A percentile compares a stretch with the other conserved stretches of the same genome.
phyloP scores from a whole-genome alignment of 2,329 filamentous ascomycete genomes.

The Xylariaceae sp. region DNA sequence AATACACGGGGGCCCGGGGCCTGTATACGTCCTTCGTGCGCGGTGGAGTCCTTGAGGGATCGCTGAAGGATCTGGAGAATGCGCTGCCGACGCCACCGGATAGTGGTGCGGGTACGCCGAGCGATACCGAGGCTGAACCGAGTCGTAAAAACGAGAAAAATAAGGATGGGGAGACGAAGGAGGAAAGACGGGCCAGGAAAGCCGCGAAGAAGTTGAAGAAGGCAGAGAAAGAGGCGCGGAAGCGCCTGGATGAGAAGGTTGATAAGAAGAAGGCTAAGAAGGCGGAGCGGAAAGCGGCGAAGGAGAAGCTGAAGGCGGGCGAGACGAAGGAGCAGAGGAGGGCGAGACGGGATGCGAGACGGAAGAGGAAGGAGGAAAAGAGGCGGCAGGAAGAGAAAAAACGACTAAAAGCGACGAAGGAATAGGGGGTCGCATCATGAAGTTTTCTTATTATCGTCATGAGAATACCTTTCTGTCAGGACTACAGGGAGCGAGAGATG shows the following conservation, averaged over 20 bases:
- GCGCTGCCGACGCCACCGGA: slow-evolving; percentile 31
- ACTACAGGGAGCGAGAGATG: slow-evolving; percentile 5
- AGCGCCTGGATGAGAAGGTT: slow-evolving; percentile 29
- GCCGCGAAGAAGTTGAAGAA: slow-evolving; percentile 33
- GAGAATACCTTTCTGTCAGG: not conserved
- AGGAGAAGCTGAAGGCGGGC: slow-evolving; percentile 29
- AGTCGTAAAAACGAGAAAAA: slow-evolving; percentile 21
- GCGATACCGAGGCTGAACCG: slow-evolving; percentile 30
- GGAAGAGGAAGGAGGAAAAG: slow-evolving; percentile 35
- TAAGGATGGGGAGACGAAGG: slow-evolving; percentile 24
- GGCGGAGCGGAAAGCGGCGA: slow-evolving; percentile 36
- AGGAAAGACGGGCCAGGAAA: slow-evolving; percentile 26
- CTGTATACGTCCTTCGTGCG: slow-evolving; percentile 82
- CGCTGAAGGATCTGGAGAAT: slow-evolving; percentile 39
- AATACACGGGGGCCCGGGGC: slow-evolving; percentile 56
- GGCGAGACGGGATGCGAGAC: slow-evolving; percentile 41
- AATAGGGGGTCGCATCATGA: not conserved
- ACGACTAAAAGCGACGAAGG: slow-evolving; percentile 6
- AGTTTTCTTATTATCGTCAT: not conserved
- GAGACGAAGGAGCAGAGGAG: slow-evolving; percentile 45
- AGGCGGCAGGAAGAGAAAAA: slow-evolving; percentile 21
- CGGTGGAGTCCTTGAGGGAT: slow-evolving; percentile 72
- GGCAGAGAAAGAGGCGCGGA: slow-evolving; percentile 25
- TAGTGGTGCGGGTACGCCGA: slow-evolving; percentile 28
- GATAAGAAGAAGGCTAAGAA: slow-evolving; percentile 42